Percentiles rank a stretch among this genome's conserved stretches.
These are phyloP conservation scores for Tetrahymena elliotti DNA, from an alignment of 73 alveolate species.

Conservation along the genomic window DNA sequence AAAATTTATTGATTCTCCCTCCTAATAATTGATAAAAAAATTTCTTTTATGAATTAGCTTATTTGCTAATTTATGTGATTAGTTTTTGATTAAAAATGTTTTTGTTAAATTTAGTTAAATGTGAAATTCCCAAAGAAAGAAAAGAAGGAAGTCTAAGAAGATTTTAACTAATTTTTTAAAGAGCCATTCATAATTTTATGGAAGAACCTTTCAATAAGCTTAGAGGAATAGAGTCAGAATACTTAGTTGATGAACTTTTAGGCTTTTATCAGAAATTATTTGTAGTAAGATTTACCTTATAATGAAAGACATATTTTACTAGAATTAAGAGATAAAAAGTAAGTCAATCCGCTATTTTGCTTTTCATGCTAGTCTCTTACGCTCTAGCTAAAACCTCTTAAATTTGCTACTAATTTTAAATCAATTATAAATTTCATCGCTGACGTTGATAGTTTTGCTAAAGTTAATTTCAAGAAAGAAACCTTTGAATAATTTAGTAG, in stretches of 20 bases:
- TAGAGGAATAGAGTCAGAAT: background rate
- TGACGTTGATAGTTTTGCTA: background rate
- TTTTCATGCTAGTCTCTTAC: background rate
- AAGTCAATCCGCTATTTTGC: background rate
- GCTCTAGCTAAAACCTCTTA: background rate
- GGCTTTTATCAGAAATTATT: background rate
- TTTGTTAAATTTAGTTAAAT: background rate
- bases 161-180: background rate
- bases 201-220: background rate
- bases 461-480: background rate
- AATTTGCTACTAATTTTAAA: background rate
- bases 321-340: background rate
- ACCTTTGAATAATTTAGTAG: background rate
- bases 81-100: too few relatives aligned
- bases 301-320: background rate
- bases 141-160: background rate
- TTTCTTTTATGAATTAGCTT: too few relatives aligned
- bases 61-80: too few relatives aligned
- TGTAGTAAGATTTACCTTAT: background rate
- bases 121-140: background rate
- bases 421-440: background rate
- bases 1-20: too few relatives aligned
- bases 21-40: too few relatives aligned
- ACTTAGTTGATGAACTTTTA: background rate
- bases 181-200: background rate